These are phyloP conservation scores for Ambrosia artemisiifolia DNA, from an alignment of 129 eudicot genomes.

Conservation along the genomic window DNA sequence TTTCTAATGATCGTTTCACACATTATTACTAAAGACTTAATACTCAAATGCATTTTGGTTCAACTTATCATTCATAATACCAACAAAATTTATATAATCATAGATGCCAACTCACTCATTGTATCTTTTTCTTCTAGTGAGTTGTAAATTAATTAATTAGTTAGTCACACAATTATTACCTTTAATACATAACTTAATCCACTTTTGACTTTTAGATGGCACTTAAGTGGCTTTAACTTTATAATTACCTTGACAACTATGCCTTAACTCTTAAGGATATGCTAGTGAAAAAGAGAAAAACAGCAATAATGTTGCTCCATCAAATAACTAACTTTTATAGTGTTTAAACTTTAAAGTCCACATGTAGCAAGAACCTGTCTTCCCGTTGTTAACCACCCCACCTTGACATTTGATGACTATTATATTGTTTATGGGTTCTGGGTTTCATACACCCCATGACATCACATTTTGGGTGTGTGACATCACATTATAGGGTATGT, in stretches of 20 bases:
- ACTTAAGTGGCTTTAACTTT: background rate
- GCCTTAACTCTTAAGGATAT: conserved; percentile 1
- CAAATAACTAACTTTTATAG: conserved; percentile 5
- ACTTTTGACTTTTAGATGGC: conserved; percentile 7
- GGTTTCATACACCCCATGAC: too few species aligned
- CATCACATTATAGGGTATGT: too few species aligned
- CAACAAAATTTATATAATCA: conserved; percentile 11
- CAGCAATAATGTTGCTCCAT: conserved; percentile 19
- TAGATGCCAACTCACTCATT: conserved; percentile 9
- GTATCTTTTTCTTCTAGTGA: background rate
- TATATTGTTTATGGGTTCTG: conserved; percentile 6
- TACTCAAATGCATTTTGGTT: conserved; percentile 9
- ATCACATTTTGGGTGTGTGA: too few species aligned
- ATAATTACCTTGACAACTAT: background rate
- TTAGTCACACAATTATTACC: background rate
- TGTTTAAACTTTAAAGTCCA: conserved; percentile 17
- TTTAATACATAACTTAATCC: background rate
- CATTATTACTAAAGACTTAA: background rate
- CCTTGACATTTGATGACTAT: conserved; percentile 1
- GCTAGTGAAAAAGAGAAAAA: background rate
- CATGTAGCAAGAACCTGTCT: conserved; percentile 25
- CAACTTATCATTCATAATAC: background rate
- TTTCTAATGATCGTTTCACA: background rate
- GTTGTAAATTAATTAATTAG: background rate
- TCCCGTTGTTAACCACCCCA: background rate